Evolutionary conservation across 768 basidiomycete genomes (phyloP), one percentile per base, ranked within the genome.

Genomic region (Pisolithus sp.): DNA sequence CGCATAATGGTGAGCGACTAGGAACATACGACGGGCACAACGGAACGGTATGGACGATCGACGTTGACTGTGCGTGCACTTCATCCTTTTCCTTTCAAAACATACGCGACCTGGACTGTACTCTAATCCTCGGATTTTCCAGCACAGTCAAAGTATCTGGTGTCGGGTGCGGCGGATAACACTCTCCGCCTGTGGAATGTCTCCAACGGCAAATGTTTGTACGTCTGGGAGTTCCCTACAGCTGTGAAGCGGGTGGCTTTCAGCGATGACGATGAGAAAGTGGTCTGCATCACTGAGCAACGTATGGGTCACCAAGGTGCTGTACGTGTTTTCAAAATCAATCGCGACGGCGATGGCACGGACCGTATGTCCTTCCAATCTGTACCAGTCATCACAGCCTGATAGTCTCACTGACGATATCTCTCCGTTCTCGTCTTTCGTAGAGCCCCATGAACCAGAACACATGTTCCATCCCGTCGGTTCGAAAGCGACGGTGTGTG

Each of bases 21-120:
- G 96, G 96, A 34, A 99, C 96, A 53, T 98, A 96, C 65, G 83
- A 90, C 43, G 96, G 93, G 38, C 85, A 96, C 70, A 99, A 98
- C 62, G 96, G 96, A 51, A 78, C 89, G 0, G 89, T 99, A 24
- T 98, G 96, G 96, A 94, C 93, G 48, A 82, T 94, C 58, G 93
- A 95, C 69, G 83, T 92, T 48, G 96, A 99, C 76, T 84, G 93
- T 96, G 71, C 71, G 90, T 75, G 53, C 40, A 34, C 26, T 53
- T 4, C 10, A 7, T 50, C 24, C 42, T 39, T 31, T 21, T 18
- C 43, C 28, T 24, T 31, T 34, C 3, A 13, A 34, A 4, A 10
- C 31, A 10, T 34, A 34, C 34, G 5, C 12, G 34, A 15, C 34
- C 12, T 12, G 13, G 34, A 34, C 13, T 34, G 21, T 44, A 13